Percentiles rank a stretch among this genome's conserved stretches.
These are phyloP conservation scores for Paramecium sonneborni DNA, from an alignment of 73 alveolate genomes.

Conservation along the genomic window DNA sequence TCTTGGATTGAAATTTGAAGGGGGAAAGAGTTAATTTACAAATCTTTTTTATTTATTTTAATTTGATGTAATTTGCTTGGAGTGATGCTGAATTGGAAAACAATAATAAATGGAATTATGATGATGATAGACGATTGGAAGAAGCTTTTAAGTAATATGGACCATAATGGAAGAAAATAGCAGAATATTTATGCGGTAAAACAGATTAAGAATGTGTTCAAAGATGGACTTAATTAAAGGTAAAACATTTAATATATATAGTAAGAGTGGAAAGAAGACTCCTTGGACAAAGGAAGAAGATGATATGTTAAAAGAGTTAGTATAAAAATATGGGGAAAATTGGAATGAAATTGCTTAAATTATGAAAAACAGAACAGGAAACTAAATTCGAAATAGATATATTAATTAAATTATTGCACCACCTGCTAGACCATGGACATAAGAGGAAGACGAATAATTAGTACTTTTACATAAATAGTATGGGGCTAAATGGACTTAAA, in stretches of 20 bases:
- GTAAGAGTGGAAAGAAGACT: not conserved
- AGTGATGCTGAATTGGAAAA: conserved; percentile 21
- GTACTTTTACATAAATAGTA: not conserved
- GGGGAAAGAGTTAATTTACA: conserved; percentile 40
- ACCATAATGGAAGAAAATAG: not conserved
- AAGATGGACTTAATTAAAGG: conserved; percentile 30
- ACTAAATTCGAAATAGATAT: not conserved
- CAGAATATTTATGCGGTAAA: not conserved
- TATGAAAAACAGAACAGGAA: conserved; percentile 1
- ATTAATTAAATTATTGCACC: conserved; percentile 15
- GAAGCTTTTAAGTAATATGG: not conserved
- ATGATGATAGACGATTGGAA: not conserved
- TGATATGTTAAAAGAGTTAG: not conserved
- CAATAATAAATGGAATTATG: not conserved
- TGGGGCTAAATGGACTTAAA: not conserved
- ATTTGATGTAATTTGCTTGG: conserved; percentile 38
- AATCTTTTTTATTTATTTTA: conserved; percentile 13
- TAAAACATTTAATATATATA: not conserved
- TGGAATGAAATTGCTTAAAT: conserved; percentile 30
- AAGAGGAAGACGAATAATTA: not conserved
- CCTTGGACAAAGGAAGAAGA: conserved; percentile 30
- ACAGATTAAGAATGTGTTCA: not conserved
- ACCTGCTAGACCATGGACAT: conserved; percentile 14
- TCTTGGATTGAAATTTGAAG: not conserved
- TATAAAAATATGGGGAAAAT: not conserved